Base-by-base conservation (phyloP, 345 rosid genomes). In the Brassica napus region DNA sequence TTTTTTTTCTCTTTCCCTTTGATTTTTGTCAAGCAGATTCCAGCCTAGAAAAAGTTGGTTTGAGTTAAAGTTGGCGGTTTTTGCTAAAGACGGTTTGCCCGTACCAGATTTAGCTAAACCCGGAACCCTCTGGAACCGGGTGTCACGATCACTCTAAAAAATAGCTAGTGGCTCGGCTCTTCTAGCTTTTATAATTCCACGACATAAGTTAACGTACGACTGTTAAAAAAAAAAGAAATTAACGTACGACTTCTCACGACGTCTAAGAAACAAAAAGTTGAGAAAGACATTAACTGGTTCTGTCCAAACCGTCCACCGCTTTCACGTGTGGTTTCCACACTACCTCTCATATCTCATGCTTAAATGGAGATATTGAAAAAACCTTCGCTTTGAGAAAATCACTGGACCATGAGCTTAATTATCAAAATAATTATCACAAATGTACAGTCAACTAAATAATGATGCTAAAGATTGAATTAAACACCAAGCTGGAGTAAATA, bases 251-350 rank as follows among this genome's bases (percentile, higher is more conserved):
- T 30, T 68, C 74, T 76, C 74, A 68, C 6, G 74, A 76, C 2
- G 68, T 76, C 79, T 68, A 68, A 76, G 68, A 68, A 76, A 68
- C 79, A 75, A 57, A 54, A 65, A 5, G 31, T 9, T 28, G 35
- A 68, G 49, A 68, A 76, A 68, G 15, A 67, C 68, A 15, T 23
- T 59, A 68, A 32, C 74, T 61, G 79, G 73, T 69, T 69, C 15
- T 49, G 69, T 55, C 74, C 65, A 76, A 76, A 61, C 68, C 74
- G 68, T 77, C 69, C 39, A 60, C 79, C 69, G 62, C 54, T 77
- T 44, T 57, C 54, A 77, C 69, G 69, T 34, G 80, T 77, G 80
- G 75, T 55, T 69, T 69, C 80, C 80, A 69, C 80, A 69, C 37
- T 76, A 15, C 4, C 67, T 21, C 65, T n/a, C 31, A 11, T 35